Evolutionary conservation across 2,329 filamentous ascomycete species (phyloP), one percentile per base, ranked within the genome.

Genomic region (Fusarium tricinctum): DNA sequence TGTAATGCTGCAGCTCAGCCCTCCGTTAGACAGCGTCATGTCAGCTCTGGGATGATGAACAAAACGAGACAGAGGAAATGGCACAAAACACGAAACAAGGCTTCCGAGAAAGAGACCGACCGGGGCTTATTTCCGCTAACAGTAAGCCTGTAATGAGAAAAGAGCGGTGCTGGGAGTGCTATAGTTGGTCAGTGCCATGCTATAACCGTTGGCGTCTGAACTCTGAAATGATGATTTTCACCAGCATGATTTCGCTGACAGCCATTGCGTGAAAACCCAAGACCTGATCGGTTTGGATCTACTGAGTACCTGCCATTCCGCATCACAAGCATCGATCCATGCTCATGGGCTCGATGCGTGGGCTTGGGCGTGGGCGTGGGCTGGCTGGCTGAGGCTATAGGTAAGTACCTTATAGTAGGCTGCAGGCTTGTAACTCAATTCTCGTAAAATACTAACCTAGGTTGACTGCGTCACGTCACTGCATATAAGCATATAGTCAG

Each of bases 271-370:
- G 47, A 48, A 60, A 63, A 56, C 54, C 43, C 50, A 66, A 70
- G 68, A 57, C 59, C 48, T 67, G 70, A 66, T 63, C 63, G 59
- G 63, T 49, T 66, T 70, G 55, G 55, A 47, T 58, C 45, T 49
- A 30, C 23, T 2, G 7, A 2, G 8, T 23, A 23, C 43, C 35
- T 57, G 45, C 33, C 59, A 70, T 70, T 56, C 45, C 43, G 35
- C 43, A 66, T 54, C 26, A 47, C 49, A 56, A 56, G 33, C 57
- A 28, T 39, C 22, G 7, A 35, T 35, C 33, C 17, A 35, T 17
- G 15, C 15, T 9, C 26, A 26, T 26, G 26, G 26, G 26, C 26
- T 26, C 9, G 8, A 26, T 8, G 26, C 26, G 26, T 26, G 7
- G 15, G 33, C 33, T n/a, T 38, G 17, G 35, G 35, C 17, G 22